Evolutionary conservation across 2,329 filamentous ascomycete genomes (phyloP), one percentile per base, ranked within the genome.

Genomic region (Coniosporium tulheliwenetii): DNA sequence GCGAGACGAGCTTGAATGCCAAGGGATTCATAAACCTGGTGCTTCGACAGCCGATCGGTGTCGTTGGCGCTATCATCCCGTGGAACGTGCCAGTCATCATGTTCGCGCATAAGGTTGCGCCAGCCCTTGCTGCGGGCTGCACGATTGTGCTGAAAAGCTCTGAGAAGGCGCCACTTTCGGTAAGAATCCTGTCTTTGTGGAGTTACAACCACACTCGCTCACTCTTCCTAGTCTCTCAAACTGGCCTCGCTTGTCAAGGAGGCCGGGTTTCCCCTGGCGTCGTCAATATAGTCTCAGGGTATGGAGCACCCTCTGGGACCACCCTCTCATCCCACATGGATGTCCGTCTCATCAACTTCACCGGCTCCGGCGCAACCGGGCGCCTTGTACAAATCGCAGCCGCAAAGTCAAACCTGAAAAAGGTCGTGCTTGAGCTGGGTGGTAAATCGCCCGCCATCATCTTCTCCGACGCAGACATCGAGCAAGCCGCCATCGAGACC

Each of bases 131-230:
- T 0, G 69, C 70, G 0, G 75, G 75, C 1, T 77, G 77, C 52
- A 66, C 66, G 15, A 67, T 80, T 34, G 56, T 80, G 2, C 53
- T 79, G 29, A 80, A 81, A 58, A 71, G 72, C 8, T 74, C 70
- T 44, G 76, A 81, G 57, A 68, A 76, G 48, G 72, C 75, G 0
- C 77, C 77, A 0, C 55, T 81, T 39, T 72, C 71, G 2, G 70
- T 71, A 47, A 50, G 56, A 47, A 14, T 32, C 35, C 39, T 5
- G 32, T 37, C 15, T 44, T 3, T 26, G 19, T 26, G 19, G 7
- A 26, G 19, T 26, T 26, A 26, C 19, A 26, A 26, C 7, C 19
- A 7, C 45, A 13, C 16, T 37, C 30, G 44, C 16, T 47, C 15
- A 29, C 14, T 12, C 10, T 3, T 38, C 29, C 37, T 30, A 61